Evolutionary conservation across 1,284 basidiomycete genomes (phyloP), one percentile per base, ranked within the genome.

Genomic region (Cutaneotrichosporon dermatis): DNA sequence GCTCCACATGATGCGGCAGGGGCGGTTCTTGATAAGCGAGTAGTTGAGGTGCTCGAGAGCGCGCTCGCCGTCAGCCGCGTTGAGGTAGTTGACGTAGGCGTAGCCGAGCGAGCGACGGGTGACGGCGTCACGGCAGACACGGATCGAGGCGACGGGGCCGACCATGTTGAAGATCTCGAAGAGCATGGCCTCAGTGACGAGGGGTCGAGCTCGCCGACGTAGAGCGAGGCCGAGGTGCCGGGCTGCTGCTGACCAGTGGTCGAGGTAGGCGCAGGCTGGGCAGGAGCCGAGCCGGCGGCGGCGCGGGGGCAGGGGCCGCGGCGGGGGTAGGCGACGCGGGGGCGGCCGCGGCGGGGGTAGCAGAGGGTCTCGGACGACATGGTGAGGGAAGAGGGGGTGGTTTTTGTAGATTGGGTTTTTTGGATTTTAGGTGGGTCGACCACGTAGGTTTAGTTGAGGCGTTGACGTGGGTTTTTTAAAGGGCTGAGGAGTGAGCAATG

Each of bases 141-240:
- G 93, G 79, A 99, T 99, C 89, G 90, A 93, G 63, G 93, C 93
- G 67, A 99, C 96, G 59, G 95, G 94, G 60, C 96, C 96, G 80
- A 99, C 92, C 92, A 99, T 96, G 81, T 95, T 97, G 85, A 99
- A 99, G 79, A 99, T 99, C 84, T 99, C 96, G 77, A 98, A 99
- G 62, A 99, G 85, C 91, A 98, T 98, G 64, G 96, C 95, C 84
- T 99, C 96, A 55, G 94, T 93, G 79, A 99, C 95, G 67, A 89
- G 69, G 89, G 88, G 81, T 99, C 96, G 70, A 99, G 89, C 83
- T 99, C 96, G 67, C 96, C 96, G 66, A 99, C 96, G 81, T 99
- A 99, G 74, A 99, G 90, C 63, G 92, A 96, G 42, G 94, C 91
- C 60, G 89, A 90, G 46, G 89, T 88, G 60, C 88, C 83, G 60